Conservation (phyloP, 768 basidiomycete genomes). For the Psilocybe cubensis region DNA sequence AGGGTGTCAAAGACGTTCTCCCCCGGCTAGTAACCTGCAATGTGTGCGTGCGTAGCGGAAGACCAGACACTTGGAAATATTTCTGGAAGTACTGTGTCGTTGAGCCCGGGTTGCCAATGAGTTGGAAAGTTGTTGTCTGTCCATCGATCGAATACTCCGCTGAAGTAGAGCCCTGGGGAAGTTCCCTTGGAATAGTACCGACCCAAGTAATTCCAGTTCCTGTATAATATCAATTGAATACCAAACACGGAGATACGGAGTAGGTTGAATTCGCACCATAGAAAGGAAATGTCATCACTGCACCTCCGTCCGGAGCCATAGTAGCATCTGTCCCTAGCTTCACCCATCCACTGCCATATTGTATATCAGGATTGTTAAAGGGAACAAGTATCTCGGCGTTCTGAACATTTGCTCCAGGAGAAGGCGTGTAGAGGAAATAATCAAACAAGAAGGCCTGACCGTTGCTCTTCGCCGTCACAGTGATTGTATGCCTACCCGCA, state of each 20-base stretch:
- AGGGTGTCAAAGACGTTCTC: conserved; percentile 3
- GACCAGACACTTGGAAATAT: conserved; percentile 18
- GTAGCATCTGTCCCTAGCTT: conserved; percentile 11
- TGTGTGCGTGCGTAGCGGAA: conserved; percentile 21
- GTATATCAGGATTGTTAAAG: conserved; percentile 23
- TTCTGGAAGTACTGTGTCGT: conserved; percentile 22
- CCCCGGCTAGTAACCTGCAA: conserved; percentile 19
- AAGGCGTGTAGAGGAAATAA: conserved; percentile 19
- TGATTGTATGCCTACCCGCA: conserved; percentile 18
- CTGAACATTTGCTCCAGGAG: conserved; percentile 9
- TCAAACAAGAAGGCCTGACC: conserved; percentile 22
- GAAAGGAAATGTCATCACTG: conserved; percentile 22
- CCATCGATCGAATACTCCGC: conserved; percentile 30
- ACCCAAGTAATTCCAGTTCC: conserved; percentile 29
- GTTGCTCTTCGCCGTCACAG: conserved; percentile 15
- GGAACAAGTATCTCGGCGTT: conserved; percentile 22
- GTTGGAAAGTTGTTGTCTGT: conserved; percentile 21
- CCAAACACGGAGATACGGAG: neutral
- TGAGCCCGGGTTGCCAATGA: conserved; percentile 13
- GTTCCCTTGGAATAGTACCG: conserved; percentile 22
- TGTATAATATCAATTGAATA: conserved; percentile 2
- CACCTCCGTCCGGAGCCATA: conserved; percentile 19
- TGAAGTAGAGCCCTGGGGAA: conserved; percentile 11
- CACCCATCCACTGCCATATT: conserved; percentile 23
- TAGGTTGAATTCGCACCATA: conserved; percentile 19